Percentiles rank a stretch among this genome's conserved stretches.
phyloP scores from a whole-genome alignment of 1,139 yeast genomes.

The Protomyces inundatus region DNA sequence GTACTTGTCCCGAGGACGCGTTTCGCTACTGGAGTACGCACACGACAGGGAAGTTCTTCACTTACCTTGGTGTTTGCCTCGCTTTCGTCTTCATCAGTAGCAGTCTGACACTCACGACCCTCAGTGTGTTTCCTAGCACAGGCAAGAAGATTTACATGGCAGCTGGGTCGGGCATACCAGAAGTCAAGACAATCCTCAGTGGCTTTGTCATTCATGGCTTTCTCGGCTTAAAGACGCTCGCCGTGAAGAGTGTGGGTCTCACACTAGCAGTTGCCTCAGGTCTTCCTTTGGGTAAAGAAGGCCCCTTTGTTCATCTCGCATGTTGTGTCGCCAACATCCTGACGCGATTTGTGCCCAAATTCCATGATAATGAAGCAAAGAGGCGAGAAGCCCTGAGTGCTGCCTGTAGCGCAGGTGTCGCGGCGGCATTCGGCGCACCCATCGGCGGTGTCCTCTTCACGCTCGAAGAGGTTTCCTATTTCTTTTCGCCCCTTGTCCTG shows the following conservation, averaged over 20 bases:
- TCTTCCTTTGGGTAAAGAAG: slow-evolving; percentile 63
- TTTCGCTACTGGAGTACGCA: slow-evolving; percentile 1
- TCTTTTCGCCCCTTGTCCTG: slow-evolving; percentile 54
- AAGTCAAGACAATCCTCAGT: slow-evolving; percentile 48
- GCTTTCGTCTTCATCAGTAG: not conserved
- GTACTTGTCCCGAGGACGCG: not conserved
- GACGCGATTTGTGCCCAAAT: slow-evolving; percentile 50
- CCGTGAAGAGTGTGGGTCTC: slow-evolving; percentile 50
- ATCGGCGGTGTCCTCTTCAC: slow-evolving; percentile 64
- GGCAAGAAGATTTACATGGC: slow-evolving; percentile 18
- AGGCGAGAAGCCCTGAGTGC: slow-evolving; percentile 59
- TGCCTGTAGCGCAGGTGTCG: slow-evolving; percentile 64
- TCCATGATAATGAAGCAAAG: slow-evolving; percentile 50
- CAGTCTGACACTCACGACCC: slow-evolving; percentile 8
- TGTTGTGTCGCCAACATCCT: slow-evolving; percentile 60
- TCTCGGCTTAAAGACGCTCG: slow-evolving; percentile 52
- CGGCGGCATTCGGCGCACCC: slow-evolving; percentile 66
- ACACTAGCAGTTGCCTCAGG: slow-evolving; percentile 63
- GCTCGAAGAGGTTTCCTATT: slow-evolving; percentile 60
- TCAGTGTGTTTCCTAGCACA: slow-evolving; percentile 6
- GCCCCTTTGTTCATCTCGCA: slow-evolving; percentile 64
- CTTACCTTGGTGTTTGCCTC: not conserved
- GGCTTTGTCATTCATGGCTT: slow-evolving; percentile 55
- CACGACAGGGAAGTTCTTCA: not conserved
- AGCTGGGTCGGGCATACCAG: slow-evolving; percentile 54